Conservation (phyloP, 202 grass and related monocot genomes). For the Panicum hallii region DNA sequence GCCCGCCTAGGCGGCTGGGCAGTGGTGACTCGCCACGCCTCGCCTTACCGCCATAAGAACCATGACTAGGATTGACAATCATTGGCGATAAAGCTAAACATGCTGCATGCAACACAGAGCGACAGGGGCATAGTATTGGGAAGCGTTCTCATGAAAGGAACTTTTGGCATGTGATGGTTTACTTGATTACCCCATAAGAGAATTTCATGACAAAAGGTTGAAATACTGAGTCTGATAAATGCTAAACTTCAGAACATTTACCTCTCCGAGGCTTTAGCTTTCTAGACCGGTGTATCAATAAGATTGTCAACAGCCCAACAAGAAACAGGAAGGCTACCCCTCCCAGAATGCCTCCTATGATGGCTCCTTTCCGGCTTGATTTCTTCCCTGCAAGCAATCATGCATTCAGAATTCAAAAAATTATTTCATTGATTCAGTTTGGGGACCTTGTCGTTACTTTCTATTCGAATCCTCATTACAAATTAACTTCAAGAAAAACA, state of each 20-base stretch:
- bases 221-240: background rate
- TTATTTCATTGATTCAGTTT: no score
- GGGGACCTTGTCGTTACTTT: background rate
- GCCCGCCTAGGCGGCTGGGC: no score
- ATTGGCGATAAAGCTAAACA: no score
- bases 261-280: conserved; percentile 51
- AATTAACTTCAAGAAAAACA: conserved; percentile 14
- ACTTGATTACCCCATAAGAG: background rate
- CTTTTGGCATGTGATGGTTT: conserved; percentile 1
- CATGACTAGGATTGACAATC: no score
- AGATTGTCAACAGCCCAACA: conserved; percentile 48
- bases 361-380: conserved; percentile 57
- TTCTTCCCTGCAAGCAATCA: conserved; percentile 56
- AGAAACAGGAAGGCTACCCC: conserved; percentile 59
- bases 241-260: conserved; percentile 40
- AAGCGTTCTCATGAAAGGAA: conserved; percentile 11
- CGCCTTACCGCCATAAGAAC: no score
- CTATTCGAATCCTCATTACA: conserved; percentile 7
- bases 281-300: conserved; percentile 53
- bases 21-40: no score
- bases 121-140: conserved; percentile 18
- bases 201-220: background rate
- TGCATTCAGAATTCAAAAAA: background rate
- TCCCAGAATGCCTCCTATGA: conserved; percentile 67
- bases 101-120: conserved; percentile 4